Evolutionary conservation across 805 yeast species (phyloP).

Genomic region (Ogataea pini): DNA sequence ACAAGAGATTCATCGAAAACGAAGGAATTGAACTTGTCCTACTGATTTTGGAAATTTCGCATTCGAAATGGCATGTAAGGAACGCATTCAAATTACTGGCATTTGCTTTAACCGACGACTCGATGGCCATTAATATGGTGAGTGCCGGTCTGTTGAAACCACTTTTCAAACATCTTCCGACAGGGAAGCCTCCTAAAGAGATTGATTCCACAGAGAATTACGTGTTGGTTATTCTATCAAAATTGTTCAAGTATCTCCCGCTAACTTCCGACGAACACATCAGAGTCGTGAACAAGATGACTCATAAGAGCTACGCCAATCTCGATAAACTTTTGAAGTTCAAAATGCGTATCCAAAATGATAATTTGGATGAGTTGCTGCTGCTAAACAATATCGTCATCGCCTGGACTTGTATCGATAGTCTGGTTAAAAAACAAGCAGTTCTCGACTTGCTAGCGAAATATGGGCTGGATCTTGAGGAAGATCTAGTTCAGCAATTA

Average conservation of each 20-base stretch:
- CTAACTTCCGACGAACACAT: constrained; percentile 22
- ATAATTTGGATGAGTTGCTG: constrained; percentile 7
- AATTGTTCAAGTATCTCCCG: constrained; percentile 19
- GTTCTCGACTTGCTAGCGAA: not conserved
- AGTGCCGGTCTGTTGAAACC: constrained; percentile 18
- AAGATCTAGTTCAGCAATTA: constrained; percentile 2
- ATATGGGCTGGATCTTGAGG: constrained; percentile 1
- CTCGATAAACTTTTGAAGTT: constrained; percentile 12
- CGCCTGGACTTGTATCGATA: constrained; percentile 14
- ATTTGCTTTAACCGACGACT: constrained; percentile 6
- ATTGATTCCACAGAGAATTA: constrained; percentile 1
- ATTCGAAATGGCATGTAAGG: constrained; percentile 20
- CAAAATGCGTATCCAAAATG: constrained; percentile 3
- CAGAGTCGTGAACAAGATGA: constrained; percentile 22
- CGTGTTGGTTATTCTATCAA: constrained; percentile 12
- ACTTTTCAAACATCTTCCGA: constrained; percentile 14
- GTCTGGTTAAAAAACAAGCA: not conserved
- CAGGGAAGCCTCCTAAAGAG: constrained; percentile 8
- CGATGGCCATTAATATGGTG: constrained; percentile 8
- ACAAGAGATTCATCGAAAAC: constrained; percentile 7
- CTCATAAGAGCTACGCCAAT: constrained; percentile 16
- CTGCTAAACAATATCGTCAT: constrained; percentile 3
- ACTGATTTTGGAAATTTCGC: constrained; percentile 11
- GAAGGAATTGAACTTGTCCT: constrained; percentile 24
- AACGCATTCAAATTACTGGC: constrained; percentile 15